Base-by-base conservation (phyloP, 2,329 filamentous ascomycete genomes). In the Xylariaceae sp. region DNA sequence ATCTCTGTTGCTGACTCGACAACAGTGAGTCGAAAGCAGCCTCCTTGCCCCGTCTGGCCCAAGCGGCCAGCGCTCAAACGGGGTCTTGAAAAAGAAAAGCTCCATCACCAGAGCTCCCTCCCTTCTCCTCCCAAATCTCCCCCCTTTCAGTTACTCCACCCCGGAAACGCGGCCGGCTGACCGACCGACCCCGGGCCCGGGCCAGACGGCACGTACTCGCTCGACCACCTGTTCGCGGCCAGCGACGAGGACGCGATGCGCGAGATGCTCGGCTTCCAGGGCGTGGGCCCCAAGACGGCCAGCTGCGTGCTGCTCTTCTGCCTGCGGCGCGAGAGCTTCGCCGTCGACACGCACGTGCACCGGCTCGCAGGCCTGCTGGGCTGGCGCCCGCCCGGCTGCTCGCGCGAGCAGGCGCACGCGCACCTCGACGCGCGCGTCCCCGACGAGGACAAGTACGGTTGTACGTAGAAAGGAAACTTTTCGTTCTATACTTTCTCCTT, bases 231-330 rank as follows among this genome's bases (percentile, higher is more conserved):
- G 10, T 66, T 68, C 30, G 40, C 44, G 5, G 50, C 53, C 8
- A 50, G 50, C 2, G 59, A 67, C 44, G 63, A 64, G 6, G 67
- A 66, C 6, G 67, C 64, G 26, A 71, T 72, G 65, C 49, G 52
- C 26, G 66, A 71, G 53, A 53, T 75, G 40, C 56, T 72, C 29
- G 53, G 57, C 8, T 73, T 71, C 43, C 56, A 60, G 18, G 70
- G 70, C 32, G 67, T 75, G 1, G 70, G 70, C 0, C 67, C 67
- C 42, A 75, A 73, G 58, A 74, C 68, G 21, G 70, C 70, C 6
- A 64, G 61, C 40, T 73, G 69, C 43, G 67, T 73, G 7, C 43
- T 70, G 19, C 56, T 73, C 22, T 73, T 73, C 44, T 72, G 69
- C 39, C 52, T 72, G 31, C 51, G 53, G 16, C 49, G 67, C 24